Base-by-base conservation (phyloP, 2,329 filamentous ascomycete genomes). In the Canariomyces notabilis region DNA sequence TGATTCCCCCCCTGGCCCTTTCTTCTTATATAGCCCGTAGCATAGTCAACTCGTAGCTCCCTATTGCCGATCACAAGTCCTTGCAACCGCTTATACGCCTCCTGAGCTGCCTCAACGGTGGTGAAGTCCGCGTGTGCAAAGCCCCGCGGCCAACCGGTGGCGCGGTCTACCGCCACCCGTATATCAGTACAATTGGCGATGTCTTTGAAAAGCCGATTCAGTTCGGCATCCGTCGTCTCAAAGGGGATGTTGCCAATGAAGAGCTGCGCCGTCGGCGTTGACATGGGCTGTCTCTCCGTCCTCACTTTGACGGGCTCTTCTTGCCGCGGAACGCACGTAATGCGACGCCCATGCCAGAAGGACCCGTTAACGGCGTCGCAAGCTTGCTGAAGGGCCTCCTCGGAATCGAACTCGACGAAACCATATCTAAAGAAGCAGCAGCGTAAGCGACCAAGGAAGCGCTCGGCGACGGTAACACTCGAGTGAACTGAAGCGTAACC, bases 191-290 rank as follows among this genome's bases (percentile, higher is more conserved):
- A 76, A 63, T 87, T 84, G 40, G 76, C 70, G 49, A 94, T 72
- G 19, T 80, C 75, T 48, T 75, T 72, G 76, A 95, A 91, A 20
- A 94, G 67, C 43, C 81, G 75, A 67, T 90, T 89, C 44, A 95
- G 73, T 59, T 95, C 89, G 44, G 79, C 78, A 61, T 95, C 89
- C 7, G 85, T 86, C 71, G 90, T 85, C 68, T 94, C 86, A 62
- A 86, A 93, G 9, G 87, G 82, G 67, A 95, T 80, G 71, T 93
- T 93, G 56, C 89, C 88, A 57, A 95, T 79, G 71, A 85, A 95
- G 26, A 95, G 58, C 32, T 53, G 57, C n/a, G 23, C 22, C 12
- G 59, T 60, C 14, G 64, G 64, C 3, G 2, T n/a, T 12, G 18
- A 5, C 15, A n/a, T n/a, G n/a, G 8, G 36, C 8, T 5, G 15